These are phyloP conservation scores for Metroxylon sagu DNA, from an alignment of 176 grass and related monocot genomes.

Conservation along the genomic window DNA sequence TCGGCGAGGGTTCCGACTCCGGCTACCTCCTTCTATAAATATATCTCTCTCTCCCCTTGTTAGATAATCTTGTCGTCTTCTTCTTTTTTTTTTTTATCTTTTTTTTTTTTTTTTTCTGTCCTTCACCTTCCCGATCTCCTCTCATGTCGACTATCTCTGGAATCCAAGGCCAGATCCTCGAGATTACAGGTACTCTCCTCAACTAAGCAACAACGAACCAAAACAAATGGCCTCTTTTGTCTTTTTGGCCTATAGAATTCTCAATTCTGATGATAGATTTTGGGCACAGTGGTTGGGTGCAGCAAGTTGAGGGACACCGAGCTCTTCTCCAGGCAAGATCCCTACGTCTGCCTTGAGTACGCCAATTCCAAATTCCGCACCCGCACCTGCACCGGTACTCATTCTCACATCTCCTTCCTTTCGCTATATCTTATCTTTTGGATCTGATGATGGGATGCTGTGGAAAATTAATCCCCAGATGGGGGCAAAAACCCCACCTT, in stretches of 20 bases:
- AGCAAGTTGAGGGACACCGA: constrained; percentile 74
- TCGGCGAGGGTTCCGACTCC: no score
- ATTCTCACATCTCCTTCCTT: no score
- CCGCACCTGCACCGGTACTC: constrained; percentile 62
- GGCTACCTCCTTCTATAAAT: no score
- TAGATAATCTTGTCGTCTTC: no score
- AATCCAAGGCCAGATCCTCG: constrained; percentile 64
- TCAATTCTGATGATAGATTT: background rate
- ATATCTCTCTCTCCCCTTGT: no score
- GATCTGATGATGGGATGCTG: no score
- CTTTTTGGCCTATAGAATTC: background rate
- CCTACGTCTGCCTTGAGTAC: constrained; percentile 82
- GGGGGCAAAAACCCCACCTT: constrained; percentile 73
- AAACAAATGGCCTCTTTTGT: background rate
- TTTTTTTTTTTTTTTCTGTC: no score
- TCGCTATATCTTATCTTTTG: background rate
- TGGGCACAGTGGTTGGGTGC: constrained; percentile 51
- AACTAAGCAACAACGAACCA: background rate
- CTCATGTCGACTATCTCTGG: constrained; percentile 12
- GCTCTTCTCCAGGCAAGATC: constrained; percentile 73
- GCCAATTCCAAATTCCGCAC: constrained; percentile 64
- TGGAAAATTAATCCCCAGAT: constrained; percentile 29
- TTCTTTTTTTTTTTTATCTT: no score
- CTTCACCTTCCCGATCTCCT: background rate
- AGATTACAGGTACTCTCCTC: constrained; percentile 49